A percentile compares a stretch with the other conserved stretches of the same genome.
These are phyloP conservation scores for Saksenaea oblongispora DNA, from an alignment of 371 early-diverging fungal genomes.

Conservation along the genomic window DNA sequence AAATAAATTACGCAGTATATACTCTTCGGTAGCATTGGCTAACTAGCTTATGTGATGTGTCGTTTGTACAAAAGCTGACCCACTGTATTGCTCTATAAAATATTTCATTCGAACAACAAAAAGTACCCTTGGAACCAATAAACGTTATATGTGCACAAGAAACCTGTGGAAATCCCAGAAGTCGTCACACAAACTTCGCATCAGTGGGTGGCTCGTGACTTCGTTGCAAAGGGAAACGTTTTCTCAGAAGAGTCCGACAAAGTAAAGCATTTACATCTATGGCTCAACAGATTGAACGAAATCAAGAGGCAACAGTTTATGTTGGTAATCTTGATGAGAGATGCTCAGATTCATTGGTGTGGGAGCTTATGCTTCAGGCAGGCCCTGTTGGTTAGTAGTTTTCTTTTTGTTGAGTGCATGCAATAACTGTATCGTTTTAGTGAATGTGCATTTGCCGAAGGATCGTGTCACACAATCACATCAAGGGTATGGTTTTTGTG, in stretches of 20 bases:
- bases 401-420: neutral
- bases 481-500: conserved; percentile 97
- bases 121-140: too few relatives aligned
- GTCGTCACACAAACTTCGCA: too few relatives aligned
- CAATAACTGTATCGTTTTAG: conserved; percentile 31
- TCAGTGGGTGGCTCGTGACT: too few relatives aligned
- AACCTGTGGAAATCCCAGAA: too few relatives aligned
- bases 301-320: conserved; percentile 96
- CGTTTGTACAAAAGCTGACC: too few relatives aligned
- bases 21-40: too few relatives aligned
- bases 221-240: too few relatives aligned
- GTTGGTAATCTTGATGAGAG: conserved; percentile 97
- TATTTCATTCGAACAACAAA: too few relatives aligned
- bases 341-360: conserved; percentile 89
- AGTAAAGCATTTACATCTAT: conserved; percentile 10
- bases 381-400: conserved; percentile 86
- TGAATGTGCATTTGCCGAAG: conserved; percentile 95
- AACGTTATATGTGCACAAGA: too few relatives aligned
- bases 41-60: too few relatives aligned
- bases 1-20: conserved; percentile 1
- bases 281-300: conserved; percentile 67
- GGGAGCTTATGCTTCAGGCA: conserved; percentile 98
- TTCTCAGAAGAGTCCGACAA: neutral
- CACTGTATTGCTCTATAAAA: too few relatives aligned
- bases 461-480: conserved; percentile 95